Evolutionary conservation across 2,329 filamentous ascomycete species (phyloP).

Genomic region (Fusarium falciforme): DNA sequence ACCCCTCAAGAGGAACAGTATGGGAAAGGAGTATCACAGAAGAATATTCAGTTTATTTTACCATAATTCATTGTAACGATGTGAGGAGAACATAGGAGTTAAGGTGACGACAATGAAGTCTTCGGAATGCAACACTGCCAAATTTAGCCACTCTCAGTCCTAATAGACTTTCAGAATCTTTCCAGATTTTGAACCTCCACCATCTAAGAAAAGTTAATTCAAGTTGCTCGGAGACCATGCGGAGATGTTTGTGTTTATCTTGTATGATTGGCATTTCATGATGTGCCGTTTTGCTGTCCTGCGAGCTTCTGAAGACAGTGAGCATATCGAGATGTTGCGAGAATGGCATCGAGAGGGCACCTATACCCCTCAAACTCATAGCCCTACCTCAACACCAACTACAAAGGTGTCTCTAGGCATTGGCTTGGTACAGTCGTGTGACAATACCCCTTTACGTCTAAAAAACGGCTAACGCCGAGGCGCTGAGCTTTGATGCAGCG

Average conservation of each 20-base stretch:
- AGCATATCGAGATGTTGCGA: neutral
- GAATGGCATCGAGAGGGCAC: neutral
- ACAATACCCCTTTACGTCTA: neutral
- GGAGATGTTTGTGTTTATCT: slow-evolving; percentile 21
- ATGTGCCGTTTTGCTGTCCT: neutral
- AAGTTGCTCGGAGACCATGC: slow-evolving; percentile 32
- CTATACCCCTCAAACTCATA: neutral
- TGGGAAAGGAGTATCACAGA: neutral
- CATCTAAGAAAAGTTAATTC: slow-evolving; percentile 30
- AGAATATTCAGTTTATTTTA: neutral
- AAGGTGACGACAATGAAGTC: neutral
- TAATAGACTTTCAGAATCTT: slow-evolving; percentile 33
- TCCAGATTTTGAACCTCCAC: slow-evolving; percentile 26
- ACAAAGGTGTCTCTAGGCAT: neutral
- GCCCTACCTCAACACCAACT: neutral
- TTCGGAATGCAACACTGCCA: slow-evolving; percentile 27
- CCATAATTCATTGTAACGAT: neutral
- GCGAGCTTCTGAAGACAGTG: neutral
- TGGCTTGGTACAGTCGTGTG: neutral
- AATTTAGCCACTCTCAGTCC: slow-evolving; percentile 10
- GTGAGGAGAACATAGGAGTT: neutral
- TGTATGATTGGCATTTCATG: neutral
- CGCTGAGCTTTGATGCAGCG: neutral
- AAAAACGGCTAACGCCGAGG: slow-evolving; percentile 26
- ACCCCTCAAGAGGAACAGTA: slow-evolving; percentile 15